phyloP scores from a whole-genome alignment of 2,329 filamentous ascomycete genomes.

The Lasiodiplodia gonubiensis region DNA sequence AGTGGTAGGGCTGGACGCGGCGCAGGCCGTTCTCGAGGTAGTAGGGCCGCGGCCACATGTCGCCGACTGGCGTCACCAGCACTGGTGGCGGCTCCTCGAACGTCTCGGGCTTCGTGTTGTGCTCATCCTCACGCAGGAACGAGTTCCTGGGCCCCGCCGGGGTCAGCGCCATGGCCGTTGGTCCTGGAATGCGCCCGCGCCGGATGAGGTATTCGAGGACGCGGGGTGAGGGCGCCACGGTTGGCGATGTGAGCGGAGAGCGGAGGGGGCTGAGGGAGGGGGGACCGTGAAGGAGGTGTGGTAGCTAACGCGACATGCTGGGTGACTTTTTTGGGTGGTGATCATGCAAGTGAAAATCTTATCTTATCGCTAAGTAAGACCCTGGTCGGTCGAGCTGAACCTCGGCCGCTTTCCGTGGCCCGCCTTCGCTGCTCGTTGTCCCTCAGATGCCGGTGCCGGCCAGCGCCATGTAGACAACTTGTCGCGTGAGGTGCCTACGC shows the following conservation, averaged over 20 bases:
- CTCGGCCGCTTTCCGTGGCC: slow-evolving; percentile 13
- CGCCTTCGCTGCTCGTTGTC: neutral
- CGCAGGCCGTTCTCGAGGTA: slow-evolving; percentile 82
- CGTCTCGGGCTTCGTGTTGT: slow-evolving; percentile 37
- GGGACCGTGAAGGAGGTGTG: neutral
- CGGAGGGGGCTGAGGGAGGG: neutral
- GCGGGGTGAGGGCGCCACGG: slow-evolving; percentile 58
- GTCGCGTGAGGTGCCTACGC: neutral
- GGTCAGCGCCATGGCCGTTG: slow-evolving; percentile 51
- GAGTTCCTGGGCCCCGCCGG: slow-evolving; percentile 39
- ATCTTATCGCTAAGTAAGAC: slow-evolving; percentile 15
- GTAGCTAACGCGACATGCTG: neutral
- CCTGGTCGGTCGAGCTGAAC: neutral
- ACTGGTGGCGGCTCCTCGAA: slow-evolving; percentile 55
- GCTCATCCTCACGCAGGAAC: slow-evolving; percentile 28
- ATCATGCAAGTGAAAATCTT: slow-evolving; percentile 13
- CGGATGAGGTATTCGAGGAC: slow-evolving; percentile 59
- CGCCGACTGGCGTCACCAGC: slow-evolving; percentile 59
- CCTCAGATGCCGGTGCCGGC: neutral
- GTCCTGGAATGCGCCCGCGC: slow-evolving; percentile 49
- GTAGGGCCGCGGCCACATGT: slow-evolving; percentile 73
- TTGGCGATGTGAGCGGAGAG: neutral
- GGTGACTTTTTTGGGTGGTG: slow-evolving; percentile 19
- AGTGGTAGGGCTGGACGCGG: slow-evolving; percentile 85
- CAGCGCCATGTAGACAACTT: neutral